Conservation (phyloP, 345 rosid genomes). For the Carallia brachiata region DNA sequence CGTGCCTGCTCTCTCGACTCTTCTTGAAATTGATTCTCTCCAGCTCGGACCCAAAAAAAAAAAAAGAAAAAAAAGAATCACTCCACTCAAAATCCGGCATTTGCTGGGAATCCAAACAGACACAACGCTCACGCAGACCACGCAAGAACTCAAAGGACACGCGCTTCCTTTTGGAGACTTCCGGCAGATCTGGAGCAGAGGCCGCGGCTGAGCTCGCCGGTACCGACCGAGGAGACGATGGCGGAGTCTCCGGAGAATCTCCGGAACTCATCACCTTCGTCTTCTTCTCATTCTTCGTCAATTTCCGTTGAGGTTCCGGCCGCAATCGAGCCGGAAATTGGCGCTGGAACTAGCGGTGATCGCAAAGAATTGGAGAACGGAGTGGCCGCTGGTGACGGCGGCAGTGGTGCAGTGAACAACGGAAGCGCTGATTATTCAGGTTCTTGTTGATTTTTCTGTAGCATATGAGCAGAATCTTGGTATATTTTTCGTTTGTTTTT, state of each 20-base stretch:
- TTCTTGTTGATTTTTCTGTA: constrained; percentile 25
- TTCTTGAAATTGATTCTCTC: neutral
- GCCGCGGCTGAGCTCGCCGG: constrained; percentile 17
- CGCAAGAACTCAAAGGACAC: neutral
- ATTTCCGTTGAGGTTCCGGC: constrained; percentile 40
- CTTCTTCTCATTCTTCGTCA: constrained; percentile 28
- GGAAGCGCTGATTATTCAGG: constrained; percentile 40
- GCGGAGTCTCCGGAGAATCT: constrained; percentile 46
- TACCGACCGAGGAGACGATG: constrained; percentile 30
- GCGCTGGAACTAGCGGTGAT: constrained; percentile 29
- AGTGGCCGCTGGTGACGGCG: constrained; percentile 22
- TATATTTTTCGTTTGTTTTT: constrained; percentile 3
- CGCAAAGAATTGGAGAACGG: constrained; percentile 32
- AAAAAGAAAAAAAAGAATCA: neutral
- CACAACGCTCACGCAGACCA: constrained; percentile 6
- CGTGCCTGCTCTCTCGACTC: constrained; percentile 1
- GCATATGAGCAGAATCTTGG: neutral
- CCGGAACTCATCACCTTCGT: constrained; percentile 17
- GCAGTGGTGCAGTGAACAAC: constrained; percentile 28
- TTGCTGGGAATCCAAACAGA: constrained; percentile 27
- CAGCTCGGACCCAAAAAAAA: neutral
- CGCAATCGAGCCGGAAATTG: constrained; percentile 38
- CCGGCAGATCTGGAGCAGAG: constrained; percentile 48
- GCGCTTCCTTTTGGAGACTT: neutral
- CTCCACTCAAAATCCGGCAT: constrained; percentile 8